phyloP scores from a whole-genome alignment of 2,329 filamentous ascomycete species.

The Boeremia lycopersici region DNA sequence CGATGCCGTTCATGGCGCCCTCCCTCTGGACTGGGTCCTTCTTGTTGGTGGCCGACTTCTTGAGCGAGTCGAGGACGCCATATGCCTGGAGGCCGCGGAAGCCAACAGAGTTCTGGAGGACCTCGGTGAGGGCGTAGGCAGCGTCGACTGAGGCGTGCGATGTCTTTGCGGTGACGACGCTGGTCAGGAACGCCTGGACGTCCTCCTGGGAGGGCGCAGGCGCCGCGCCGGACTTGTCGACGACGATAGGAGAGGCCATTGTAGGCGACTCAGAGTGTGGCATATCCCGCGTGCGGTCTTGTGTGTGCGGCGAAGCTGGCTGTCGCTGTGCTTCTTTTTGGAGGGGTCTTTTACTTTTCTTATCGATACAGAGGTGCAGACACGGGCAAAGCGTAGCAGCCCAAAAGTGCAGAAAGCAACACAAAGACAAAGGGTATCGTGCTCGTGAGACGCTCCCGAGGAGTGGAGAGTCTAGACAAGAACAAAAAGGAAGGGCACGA shows the following conservation, averaged over 20 bases:
- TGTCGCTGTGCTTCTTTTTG: conserved; percentile 27
- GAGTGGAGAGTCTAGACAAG: conserved; percentile 41
- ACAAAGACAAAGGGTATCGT: conserved; percentile 28
- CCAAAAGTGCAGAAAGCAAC: conserved; percentile 4
- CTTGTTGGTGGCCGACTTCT: conserved; percentile 88
- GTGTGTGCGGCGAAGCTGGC: conserved; percentile 5
- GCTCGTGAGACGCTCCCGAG: conserved; percentile 32
- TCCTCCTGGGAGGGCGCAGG: conserved; percentile 55
- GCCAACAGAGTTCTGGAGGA: conserved; percentile 69
- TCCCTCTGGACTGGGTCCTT: conserved; percentile 86
- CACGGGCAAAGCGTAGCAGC: conserved; percentile 20
- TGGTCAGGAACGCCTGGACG: conserved; percentile 50
- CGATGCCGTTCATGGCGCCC: conserved; percentile 92
- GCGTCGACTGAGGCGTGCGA: conserved; percentile 65
- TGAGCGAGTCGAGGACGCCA: conserved; percentile 66
- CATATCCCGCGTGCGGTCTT: conserved; percentile 44
- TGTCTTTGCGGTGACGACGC: conserved; percentile 57
- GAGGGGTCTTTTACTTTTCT: conserved; percentile 29
- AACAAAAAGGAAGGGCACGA: conserved; percentile 24
- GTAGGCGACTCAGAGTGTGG: conserved; percentile 59
- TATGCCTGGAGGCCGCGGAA: conserved; percentile 67
- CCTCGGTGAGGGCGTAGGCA: conserved; percentile 67
- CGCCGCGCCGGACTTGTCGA: conserved; percentile 51
- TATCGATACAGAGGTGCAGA: conserved; percentile 38
- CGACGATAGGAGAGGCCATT: conserved; percentile 54